Evolutionary conservation across 2,329 filamentous ascomycete genomes (phyloP).

Genomic region (Dendrostoma leiphaemia): DNA sequence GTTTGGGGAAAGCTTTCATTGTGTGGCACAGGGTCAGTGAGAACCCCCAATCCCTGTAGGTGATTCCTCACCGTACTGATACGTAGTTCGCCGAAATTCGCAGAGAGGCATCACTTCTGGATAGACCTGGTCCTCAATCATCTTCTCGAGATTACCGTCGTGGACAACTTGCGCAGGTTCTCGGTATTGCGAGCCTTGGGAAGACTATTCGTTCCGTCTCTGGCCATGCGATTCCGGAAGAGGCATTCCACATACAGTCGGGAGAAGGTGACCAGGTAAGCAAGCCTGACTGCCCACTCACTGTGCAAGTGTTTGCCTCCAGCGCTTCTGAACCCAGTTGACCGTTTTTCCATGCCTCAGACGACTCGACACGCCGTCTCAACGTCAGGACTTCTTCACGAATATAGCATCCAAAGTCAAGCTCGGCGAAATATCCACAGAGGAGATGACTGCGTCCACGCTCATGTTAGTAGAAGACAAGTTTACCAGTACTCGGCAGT

Average conservation of each 20-base stretch:
- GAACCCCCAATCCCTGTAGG: background rate
- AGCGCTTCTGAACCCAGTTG: too few relatives aligned
- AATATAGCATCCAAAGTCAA: slow-evolving; percentile 22
- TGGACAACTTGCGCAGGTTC: slow-evolving; percentile 25
- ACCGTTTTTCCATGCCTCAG: too few relatives aligned
- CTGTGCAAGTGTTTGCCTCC: too few relatives aligned
- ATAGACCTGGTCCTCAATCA: slow-evolving; percentile 26
- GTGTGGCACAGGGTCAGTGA: slow-evolving; percentile 27
- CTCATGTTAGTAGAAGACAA: slow-evolving; percentile 27
- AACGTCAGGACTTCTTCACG: slow-evolving; percentile 25
- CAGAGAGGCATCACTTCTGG: slow-evolving; percentile 31
- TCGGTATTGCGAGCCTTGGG: slow-evolving; percentile 19
- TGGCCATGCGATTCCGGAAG: slow-evolving; percentile 20
- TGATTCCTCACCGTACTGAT: background rate
- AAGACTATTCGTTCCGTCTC: slow-evolving; percentile 20
- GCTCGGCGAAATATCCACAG: slow-evolving; percentile 22
- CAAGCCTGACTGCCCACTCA: slow-evolving; percentile 6
- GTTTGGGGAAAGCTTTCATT: slow-evolving; percentile 39
- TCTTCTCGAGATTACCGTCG: slow-evolving; percentile 25
- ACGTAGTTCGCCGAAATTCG: background rate
- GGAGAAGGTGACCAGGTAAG: slow-evolving; percentile 23
- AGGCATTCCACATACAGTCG: slow-evolving; percentile 24
- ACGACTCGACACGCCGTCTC: background rate
- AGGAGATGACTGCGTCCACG: slow-evolving; percentile 29
- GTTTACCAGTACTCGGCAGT: too few relatives aligned